Base-by-base conservation (phyloP, 192 early-diverging fungal species). In the Coemansia erecta region DNA sequence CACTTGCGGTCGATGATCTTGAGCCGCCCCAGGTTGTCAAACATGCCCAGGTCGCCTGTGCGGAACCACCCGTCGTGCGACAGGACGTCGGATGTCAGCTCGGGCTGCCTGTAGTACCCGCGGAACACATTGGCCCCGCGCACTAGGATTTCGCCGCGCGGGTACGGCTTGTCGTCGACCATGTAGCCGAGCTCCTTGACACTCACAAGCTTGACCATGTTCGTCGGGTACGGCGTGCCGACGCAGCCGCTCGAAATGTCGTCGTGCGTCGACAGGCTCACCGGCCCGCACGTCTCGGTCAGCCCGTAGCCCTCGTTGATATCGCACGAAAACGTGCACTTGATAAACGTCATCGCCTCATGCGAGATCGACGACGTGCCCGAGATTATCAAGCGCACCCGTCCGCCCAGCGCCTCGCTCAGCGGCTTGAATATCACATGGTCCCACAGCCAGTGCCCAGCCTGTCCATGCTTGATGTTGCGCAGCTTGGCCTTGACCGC, bases 21-120 rank as follows among this genome's bases (percentile, higher is more conserved):
- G 19, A 98, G 68, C 42, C 88, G 82, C 10, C 94, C 94, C 59
- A 94, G 86, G 9, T 85, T 75, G 62, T 88, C 83, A 84, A 88
- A 90, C 85, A 93, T 89, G 56, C 87, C 96, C 68, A 98, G 91
- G 76, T 94, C 94, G 42, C 94, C 94, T n/a, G 93, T 95, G 68
- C 83, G 86, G 60, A 95, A 78, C 93, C 93, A 97, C 26, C 89
- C 89, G 66, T 95, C 93, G 31, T 73, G 77, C 4, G 88, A 90
- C 33, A 93, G 66, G 0, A 86, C 83, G 51, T 95, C 90, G 42
- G 79, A 80, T 0, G 93, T 94, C 24, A 88, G 45, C 35, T 90
- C 83, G 9, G 87, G 86, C 56, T 90, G 90, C 56, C 95, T 90
- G 78, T 87, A 94, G 81, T 97, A 97, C 13, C 93, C 94, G 44